Evolutionary conservation across 2,329 filamentous ascomycete species (phyloP), one percentile per base, ranked within the genome.

Genomic region (Ophiocordyceps unilateralis): DNA sequence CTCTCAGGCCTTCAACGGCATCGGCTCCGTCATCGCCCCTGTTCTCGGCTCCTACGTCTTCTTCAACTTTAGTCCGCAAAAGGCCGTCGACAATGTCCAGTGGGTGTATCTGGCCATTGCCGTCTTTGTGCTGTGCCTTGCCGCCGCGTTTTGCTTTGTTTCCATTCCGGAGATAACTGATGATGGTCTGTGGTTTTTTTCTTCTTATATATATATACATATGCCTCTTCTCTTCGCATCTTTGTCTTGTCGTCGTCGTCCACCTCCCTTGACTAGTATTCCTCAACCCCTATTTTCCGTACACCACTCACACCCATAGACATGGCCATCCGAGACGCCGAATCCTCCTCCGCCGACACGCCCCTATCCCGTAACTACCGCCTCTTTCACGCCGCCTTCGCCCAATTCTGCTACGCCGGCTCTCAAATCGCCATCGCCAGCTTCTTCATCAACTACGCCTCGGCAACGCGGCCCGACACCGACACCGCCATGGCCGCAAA

Each of bases 371-470:
- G 82, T 59, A 80, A 85, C 51, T 86, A 81, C 58, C 74, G 76
- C 21, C 67, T 88, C 3, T 86, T 87, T 67, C 81, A 85, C 52
- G 83, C 81, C 12, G 74, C 81, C 0, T 73, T 78, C 50, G 79
- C 81, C 0, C 83, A 89, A 50, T 88, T 88, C 60, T 83, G 78
- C 56, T 91, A 89, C 57, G 81, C 67, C 0, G 83, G 83, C 40
- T 76, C 81, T 0, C 83, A 88, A 55, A 66, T 80, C 28, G 74
- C 71, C 44, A 74, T 80, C 44, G 76, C 76, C 1, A 62, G 60
- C 40, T 83, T 82, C 58, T 84, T 84, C 59, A 83, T 84, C 65
- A 84, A 84, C 62, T 83, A 82, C 54, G 69, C 70, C n/a, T 69
- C 65, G 20, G 74, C 81, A 48, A 78, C 76, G 3, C 67, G 76